A percentile compares a stretch with the other conserved stretches of the same genome.
These are phyloP conservation scores for Daphne laureola DNA, from an alignment of 441 rosid genomes.

Conservation along the genomic window DNA sequence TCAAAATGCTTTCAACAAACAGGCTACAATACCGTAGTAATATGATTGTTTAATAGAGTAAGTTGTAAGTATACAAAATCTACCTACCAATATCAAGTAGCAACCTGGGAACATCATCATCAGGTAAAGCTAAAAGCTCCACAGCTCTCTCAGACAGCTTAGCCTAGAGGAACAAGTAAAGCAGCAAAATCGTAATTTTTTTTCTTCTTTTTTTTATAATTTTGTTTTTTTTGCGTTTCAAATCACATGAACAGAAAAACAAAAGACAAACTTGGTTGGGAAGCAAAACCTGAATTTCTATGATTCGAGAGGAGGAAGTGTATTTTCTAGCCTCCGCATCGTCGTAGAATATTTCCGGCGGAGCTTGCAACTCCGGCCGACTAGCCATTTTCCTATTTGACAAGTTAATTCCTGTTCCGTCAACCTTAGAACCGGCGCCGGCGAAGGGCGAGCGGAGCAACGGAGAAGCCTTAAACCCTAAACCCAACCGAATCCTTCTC, in stretches of 20 bases:
- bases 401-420: too few species aligned
- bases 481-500: too few species aligned
- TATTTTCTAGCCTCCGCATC: slow-evolving; percentile 85
- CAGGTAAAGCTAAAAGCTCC: slow-evolving; percentile 87
- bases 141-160: slow-evolving; percentile 82
- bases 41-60: not conserved
- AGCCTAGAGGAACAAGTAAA: slow-evolving; percentile 18
- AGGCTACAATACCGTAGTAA: not conserved
- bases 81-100: slow-evolving; percentile 78
- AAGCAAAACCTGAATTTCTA: slow-evolving; percentile 65
- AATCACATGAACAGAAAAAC: not conserved
- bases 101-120: slow-evolving; percentile 68
- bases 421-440: too few species aligned
- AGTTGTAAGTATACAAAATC: not conserved
- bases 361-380: slow-evolving; percentile 78
- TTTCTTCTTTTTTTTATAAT: too few species aligned
- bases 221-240: not conserved
- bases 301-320: slow-evolving; percentile 88
- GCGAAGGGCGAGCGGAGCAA: too few species aligned
- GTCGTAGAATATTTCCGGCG: slow-evolving; percentile 93
- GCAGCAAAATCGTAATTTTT: too few species aligned
- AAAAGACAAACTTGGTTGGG: not conserved
- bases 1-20: not conserved
- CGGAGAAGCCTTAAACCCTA: too few species aligned
- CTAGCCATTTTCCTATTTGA: slow-evolving; percentile 28